phyloP scores from a whole-genome alignment of 179 eudicot genomes.

The Carnegiea gigantea region DNA sequence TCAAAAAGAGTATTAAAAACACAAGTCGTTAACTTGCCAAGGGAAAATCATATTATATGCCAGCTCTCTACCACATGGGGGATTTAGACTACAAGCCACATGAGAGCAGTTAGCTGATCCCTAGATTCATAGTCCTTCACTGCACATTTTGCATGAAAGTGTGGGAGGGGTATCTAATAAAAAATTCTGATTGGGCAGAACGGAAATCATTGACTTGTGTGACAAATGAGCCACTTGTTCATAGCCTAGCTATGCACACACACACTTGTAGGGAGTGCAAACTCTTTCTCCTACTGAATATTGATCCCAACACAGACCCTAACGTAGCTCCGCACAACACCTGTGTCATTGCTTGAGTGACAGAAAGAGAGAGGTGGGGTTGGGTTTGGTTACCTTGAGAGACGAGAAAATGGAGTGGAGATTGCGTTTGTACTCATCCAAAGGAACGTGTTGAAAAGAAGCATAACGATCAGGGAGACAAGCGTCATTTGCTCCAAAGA shows the following conservation, averaged over 20 bases:
- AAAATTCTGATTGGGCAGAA: background rate
- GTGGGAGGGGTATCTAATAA: background rate
- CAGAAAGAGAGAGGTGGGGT: constrained; percentile 3
- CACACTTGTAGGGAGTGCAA: too few species aligned
- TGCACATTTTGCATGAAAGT: constrained; percentile 1
- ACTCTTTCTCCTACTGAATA: background rate
- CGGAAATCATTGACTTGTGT: constrained; percentile 8
- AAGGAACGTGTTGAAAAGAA: constrained; percentile 76
- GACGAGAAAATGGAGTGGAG: constrained; percentile 51
- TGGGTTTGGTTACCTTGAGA: constrained; percentile 46
- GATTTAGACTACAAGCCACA: background rate
- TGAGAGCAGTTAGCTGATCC: background rate
- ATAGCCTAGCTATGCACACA: background rate
- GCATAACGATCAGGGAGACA: constrained; percentile 54
- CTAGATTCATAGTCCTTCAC: background rate
- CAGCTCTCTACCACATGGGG: constrained; percentile 2
- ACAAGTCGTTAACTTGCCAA: constrained; percentile 7
- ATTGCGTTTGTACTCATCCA: constrained; percentile 70
- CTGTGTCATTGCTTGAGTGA: background rate
- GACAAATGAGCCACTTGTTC: constrained; percentile 1
- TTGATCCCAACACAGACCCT: background rate
- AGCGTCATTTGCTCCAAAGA: constrained; percentile 86
- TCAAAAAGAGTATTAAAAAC: background rate
- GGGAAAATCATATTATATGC: background rate
- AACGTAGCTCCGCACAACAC: constrained; percentile 7